Conservation (phyloP, 768 basidiomycete species). For the Collybiopsis luxurians region DNA sequence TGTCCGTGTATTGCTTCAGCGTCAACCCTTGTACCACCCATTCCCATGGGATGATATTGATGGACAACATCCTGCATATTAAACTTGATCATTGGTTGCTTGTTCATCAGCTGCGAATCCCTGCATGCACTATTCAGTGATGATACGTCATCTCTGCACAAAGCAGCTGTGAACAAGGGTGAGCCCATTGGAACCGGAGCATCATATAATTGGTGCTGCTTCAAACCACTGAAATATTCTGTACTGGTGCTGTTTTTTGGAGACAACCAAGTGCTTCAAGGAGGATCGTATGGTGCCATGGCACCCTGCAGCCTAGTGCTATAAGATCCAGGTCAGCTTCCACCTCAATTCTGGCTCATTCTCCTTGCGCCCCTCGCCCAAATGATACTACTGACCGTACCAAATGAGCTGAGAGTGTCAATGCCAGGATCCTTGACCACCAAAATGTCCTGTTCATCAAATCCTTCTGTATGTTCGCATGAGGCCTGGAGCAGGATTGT, state of each 20-base stretch:
- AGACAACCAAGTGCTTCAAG: constrained; percentile 20
- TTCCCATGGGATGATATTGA: constrained; percentile 63
- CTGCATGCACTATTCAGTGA: constrained; percentile 16
- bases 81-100: constrained; percentile 73
- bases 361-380: constrained; percentile 56
- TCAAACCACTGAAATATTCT: constrained; percentile 49
- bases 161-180: constrained; percentile 17
- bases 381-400: constrained; percentile 89
- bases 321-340: constrained; percentile 28
- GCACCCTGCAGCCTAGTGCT: constrained; percentile 34
- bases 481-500: constrained; percentile 92
- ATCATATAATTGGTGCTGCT: constrained; percentile 86
- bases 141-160: constrained; percentile 8
- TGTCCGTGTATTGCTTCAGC: constrained; percentile 37
- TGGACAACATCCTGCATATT: constrained; percentile 72
- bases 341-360: constrained; percentile 39
- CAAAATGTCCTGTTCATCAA: constrained; percentile 66
- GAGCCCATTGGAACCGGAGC: constrained; percentile 69
- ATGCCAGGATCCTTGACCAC: constrained; percentile 89
- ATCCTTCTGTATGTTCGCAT: constrained; percentile 59
- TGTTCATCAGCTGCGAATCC: constrained; percentile 30
- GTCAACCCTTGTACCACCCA: constrained; percentile 35
- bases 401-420: constrained; percentile 86
- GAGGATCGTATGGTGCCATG: constrained; percentile 28
- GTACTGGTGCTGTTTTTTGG: constrained; percentile 18